A percentile compares a stretch with the other conserved stretches of the same genome.
These are phyloP conservation scores for Daphne laureola DNA, from an alignment of 441 rosid species.

Conservation along the genomic window DNA sequence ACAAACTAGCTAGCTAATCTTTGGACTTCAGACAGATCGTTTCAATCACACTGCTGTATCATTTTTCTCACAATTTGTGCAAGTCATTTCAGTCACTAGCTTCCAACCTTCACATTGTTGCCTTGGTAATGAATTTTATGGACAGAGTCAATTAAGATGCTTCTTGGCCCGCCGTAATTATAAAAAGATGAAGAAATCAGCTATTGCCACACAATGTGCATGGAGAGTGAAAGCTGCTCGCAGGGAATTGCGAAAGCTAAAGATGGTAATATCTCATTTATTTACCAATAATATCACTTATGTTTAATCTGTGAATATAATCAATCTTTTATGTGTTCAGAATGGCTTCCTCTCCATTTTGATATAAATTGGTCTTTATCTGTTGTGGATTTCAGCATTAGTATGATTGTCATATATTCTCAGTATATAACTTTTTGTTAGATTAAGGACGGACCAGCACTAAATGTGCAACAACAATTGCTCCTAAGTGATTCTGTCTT, in stretches of 20 bases:
- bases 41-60: no score
- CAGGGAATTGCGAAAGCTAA: constrained; percentile 66
- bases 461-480: no score
- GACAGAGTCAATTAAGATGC: constrained; percentile 63
- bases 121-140: constrained; percentile 11
- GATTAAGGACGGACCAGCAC: no score
- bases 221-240: constrained; percentile 76
- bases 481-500: no score
- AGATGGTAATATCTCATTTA: constrained; percentile 40
- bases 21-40: no score
- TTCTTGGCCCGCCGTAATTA: constrained; percentile 38
- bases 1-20: no score
- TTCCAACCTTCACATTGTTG: not conserved
- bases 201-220: constrained; percentile 58
- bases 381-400: no score
- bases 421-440: no score
- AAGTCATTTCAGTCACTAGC: not conserved
- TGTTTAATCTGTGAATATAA: constrained; percentile 8
- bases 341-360: not conserved
- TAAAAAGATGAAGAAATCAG: constrained; percentile 50
- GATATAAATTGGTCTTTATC: no score
- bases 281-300: not conserved
- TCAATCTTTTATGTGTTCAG: constrained; percentile 2
- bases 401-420: no score
- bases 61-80: no score